These are phyloP conservation scores for Cyberlindnera sargentensis DNA, from an alignment of 805 yeast genomes.

Conservation along the genomic window DNA sequence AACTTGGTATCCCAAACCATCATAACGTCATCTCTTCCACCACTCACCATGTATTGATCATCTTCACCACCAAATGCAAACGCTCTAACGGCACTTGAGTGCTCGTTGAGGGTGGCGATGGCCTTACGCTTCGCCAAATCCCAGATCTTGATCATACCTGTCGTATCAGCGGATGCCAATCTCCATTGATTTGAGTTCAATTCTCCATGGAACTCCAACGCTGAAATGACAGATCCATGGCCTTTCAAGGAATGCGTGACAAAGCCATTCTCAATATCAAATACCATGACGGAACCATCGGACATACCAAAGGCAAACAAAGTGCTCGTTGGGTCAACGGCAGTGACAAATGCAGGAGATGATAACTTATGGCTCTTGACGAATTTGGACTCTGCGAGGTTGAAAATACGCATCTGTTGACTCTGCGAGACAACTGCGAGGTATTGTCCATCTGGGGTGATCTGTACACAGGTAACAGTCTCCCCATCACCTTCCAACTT, in stretches of 20 bases:
- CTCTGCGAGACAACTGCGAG: conserved; percentile 78
- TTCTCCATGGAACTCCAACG: conserved; percentile 69
- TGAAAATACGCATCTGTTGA: conserved; percentile 66
- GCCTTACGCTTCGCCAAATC: conserved; percentile 66
- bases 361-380: conserved; percentile 51
- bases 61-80: conserved; percentile 47
- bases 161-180: conserved; percentile 66
- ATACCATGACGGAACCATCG: conserved; percentile 85
- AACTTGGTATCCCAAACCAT: conserved; percentile 50
- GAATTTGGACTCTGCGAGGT: conserved; percentile 29
- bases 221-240: conserved; percentile 83
- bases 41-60: conserved; percentile 58
- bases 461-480: conserved; percentile 65
- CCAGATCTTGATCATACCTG: conserved; percentile 52
- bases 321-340: conserved; percentile 75
- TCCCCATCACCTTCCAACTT: conserved; percentile 78
- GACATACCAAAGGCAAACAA: conserved; percentile 91
- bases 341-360: conserved; percentile 76
- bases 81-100: conserved; percentile 81
- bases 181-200: conserved; percentile 66
- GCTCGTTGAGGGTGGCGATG: conserved; percentile 59
- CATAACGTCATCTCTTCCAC: conserved; percentile 83
- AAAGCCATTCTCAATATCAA: conserved; percentile 85
- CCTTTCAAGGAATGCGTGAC: conserved; percentile 89
- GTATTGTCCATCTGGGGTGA: conserved; percentile 69